Evolutionary conservation across 2,329 filamentous ascomycete genomes (phyloP), one percentile per base, ranked within the genome.

Genomic region (Fusarium siculi): DNA sequence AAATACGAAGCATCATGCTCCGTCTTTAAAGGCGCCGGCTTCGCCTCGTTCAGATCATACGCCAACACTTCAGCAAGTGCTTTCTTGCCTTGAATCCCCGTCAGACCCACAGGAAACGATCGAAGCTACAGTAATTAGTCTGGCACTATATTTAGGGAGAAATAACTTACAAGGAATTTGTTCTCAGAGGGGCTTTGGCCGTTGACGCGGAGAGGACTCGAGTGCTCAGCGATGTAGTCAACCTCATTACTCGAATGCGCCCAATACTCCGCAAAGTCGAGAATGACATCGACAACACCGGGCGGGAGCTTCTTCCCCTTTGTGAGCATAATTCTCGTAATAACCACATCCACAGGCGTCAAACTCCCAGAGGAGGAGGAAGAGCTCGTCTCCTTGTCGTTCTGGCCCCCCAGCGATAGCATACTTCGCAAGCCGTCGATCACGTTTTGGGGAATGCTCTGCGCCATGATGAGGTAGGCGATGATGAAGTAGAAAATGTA

Each of bases 241-340:
- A 82, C 70, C 34, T 77, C 77, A 28, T 80, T 82, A 56, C 74
- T 79, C 4, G 86, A 85, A 72, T 87, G 86, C 19, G 86, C 86
- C 90, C 90, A 92, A 79, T 91, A 92, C 79, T 91, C 89, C 61
- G 89, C 90, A 34, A 82, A 78, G 74, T 92, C 89, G 60, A 91
- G 79, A 50, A 92, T 85, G 50, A 79, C 77, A 74, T 91, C 86
- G 42, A 90, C 81, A 0, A 92, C 66, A 67, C 91, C 90, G 4
- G 83, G 78, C 1, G 90, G 90, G 4, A 92, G 80, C 5, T 77
- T 78, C 11, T 80, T 79, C 16, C 79, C 81, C 58, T 83, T 82
- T 32, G 75, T 76, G n/a, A 92, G 77, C 78, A 88, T 83, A 18
- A 82, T 75, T 59, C 87, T 87, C 16, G 86, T 84, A 2, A 86